phyloP scores from a whole-genome alignment of 768 basidiomycete species.

The Kockovaella imperatae region DNA sequence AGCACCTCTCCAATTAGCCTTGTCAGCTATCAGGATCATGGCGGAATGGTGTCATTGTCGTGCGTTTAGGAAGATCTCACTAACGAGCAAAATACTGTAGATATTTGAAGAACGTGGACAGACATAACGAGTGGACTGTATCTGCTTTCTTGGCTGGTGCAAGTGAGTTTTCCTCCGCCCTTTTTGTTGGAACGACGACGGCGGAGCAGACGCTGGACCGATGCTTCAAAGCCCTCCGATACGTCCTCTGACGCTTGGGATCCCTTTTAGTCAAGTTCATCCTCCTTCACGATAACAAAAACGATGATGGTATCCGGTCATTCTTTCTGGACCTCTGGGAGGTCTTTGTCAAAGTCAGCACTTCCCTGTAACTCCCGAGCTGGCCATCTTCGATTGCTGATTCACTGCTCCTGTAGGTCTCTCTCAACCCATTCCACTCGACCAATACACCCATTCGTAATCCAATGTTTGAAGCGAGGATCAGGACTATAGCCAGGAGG shows the following conservation, averaged over 20 bases:
- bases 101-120: constrained; percentile 92
- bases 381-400: constrained; percentile 2
- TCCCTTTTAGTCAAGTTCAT: constrained; percentile 86
- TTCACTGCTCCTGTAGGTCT: constrained; percentile 54
- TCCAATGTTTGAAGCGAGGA: constrained; percentile 68
- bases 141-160: constrained; percentile 93
- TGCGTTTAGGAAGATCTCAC: no score
- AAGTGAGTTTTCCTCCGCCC: constrained; percentile 54
- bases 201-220: background rate
- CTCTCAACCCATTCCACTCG: constrained; percentile 93
- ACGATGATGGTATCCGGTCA: constrained; percentile 87
- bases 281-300: constrained; percentile 86
- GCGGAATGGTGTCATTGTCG: background rate
- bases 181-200: no score
- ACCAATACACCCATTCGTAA: constrained; percentile 77
- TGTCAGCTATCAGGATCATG: background rate
- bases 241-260: no score
- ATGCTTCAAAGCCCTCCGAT: background rate
- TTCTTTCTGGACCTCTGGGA: constrained; percentile 98
- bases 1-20: no score
- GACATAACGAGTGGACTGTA: constrained; percentile 97
- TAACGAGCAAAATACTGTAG: no score
- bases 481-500: constrained; percentile 79
- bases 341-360: constrained; percentile 78
- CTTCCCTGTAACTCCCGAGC: background rate